phyloP scores from a whole-genome alignment of 306 rosid species.

The Rosa persica region DNA sequence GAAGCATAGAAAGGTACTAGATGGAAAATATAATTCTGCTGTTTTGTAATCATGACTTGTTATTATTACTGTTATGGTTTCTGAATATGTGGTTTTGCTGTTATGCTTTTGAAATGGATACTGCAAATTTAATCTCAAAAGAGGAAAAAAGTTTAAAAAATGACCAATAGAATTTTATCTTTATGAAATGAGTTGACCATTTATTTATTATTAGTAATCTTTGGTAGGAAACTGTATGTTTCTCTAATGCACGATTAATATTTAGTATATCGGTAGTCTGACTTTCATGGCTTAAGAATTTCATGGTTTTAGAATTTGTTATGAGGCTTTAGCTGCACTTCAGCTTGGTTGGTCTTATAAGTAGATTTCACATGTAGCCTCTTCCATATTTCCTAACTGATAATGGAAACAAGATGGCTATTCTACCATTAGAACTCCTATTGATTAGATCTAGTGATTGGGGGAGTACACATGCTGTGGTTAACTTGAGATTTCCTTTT shows the following conservation, averaged over 20 bases:
- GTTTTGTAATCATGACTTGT: not conserved
- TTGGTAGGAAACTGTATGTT: too few relatives aligned
- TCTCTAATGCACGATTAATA: too few relatives aligned
- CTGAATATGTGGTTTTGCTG: not conserved
- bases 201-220: too few relatives aligned
- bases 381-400: not conserved
- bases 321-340: too few relatives aligned
- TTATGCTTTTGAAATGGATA: not conserved
- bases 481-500: too few relatives aligned
- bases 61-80: too few relatives aligned
- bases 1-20: constrained; percentile 1
- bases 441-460: too few relatives aligned
- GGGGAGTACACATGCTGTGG: too few relatives aligned
- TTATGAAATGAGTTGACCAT: not conserved
- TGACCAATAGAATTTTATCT: not conserved
- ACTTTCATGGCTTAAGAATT: too few relatives aligned
- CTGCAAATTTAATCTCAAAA: not conserved
- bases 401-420: not conserved
- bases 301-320: too few relatives aligned
- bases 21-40: constrained; percentile 13
- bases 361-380: not conserved
- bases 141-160: not conserved
- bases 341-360: not conserved
- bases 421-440: too few relatives aligned
- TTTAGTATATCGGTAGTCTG: too few relatives aligned